A percentile compares a stretch with the other conserved stretches of the same genome.
phyloP scores from a whole-genome alignment of 768 basidiomycete genomes.

The Leccinum variicolor region DNA sequence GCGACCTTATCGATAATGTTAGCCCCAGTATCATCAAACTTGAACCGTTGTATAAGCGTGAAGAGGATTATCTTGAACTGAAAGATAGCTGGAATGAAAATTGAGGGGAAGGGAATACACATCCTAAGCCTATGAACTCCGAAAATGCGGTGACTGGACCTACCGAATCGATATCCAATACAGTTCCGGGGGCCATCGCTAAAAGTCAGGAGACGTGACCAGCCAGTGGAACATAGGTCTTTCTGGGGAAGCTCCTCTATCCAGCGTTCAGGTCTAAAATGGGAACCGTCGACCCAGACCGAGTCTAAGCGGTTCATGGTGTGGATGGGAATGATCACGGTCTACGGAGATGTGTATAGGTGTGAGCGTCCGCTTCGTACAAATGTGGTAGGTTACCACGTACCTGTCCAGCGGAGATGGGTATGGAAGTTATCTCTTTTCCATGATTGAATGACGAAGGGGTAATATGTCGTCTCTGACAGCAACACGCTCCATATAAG shows the following conservation, averaged over 20 bases:
- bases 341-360: background rate
- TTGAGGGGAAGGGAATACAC: background rate
- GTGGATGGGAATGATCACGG: slow-evolving; percentile 1
- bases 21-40: background rate
- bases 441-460: slow-evolving; percentile 7
- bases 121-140: background rate
- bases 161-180: slow-evolving; percentile 6
- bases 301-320: slow-evolving; percentile 4
- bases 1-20: background rate
- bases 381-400: background rate
- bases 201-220: slow-evolving; percentile 6
- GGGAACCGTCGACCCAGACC: background rate
- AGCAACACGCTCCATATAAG: slow-evolving; percentile 1
- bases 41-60: background rate
- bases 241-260: background rate
- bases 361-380: background rate
- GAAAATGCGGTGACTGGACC: background rate
- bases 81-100: background rate
- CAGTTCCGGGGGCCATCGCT: slow-evolving; percentile 7
- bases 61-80: slow-evolving; percentile 6
- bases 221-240: slow-evolving; percentile 2
- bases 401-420: slow-evolving; percentile 5
- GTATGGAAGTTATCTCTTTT: slow-evolving; percentile 1
- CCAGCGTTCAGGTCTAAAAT: slow-evolving; percentile 3
- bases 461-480: slow-evolving; percentile 1